A percentile compares a stretch with the other conserved stretches of the same genome.
These are phyloP conservation scores for Eucalyptus pumila DNA, from an alignment of 345 rosid species.

Conservation along the genomic window DNA sequence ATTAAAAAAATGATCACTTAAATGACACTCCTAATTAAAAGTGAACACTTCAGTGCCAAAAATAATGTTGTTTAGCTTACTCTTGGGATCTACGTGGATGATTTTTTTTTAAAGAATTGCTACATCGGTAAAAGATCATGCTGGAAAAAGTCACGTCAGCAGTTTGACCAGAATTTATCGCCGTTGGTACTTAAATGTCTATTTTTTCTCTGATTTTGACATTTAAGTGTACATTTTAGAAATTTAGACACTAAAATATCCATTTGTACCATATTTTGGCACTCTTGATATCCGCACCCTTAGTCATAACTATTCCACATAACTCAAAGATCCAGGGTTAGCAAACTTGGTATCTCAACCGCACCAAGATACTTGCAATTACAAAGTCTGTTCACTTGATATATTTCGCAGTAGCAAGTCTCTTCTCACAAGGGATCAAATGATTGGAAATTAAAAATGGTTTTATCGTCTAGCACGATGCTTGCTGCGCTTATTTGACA, in stretches of 20 bases:
- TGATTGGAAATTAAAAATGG: background rate
- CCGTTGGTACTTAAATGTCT: no score
- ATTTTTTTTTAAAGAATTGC: no score
- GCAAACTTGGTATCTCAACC: background rate
- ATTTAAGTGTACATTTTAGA: no score
- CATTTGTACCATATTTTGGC: no score
- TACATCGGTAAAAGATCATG: accelerated
- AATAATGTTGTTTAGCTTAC: accelerated
- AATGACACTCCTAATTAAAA: no score
- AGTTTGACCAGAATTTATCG: accelerated
- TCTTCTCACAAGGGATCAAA: background rate
- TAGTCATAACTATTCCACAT: background rate
- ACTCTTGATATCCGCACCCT: no score
- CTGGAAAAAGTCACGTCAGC: accelerated
- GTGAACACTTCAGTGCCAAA: no score
- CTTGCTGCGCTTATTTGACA: background rate
- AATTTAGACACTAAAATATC: no score
- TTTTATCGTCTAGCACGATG: background rate
- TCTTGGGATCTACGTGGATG: no score
- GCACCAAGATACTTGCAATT: background rate
- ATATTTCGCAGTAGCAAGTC: background rate
- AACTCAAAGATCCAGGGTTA: background rate
- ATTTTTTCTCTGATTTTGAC: accelerated
- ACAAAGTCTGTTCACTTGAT: background rate
- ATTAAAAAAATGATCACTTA: no score